Evolutionary conservation across 495 filamentous ascomycete genomes (phyloP).

Genomic region (Chaetomium cochliodes): DNA sequence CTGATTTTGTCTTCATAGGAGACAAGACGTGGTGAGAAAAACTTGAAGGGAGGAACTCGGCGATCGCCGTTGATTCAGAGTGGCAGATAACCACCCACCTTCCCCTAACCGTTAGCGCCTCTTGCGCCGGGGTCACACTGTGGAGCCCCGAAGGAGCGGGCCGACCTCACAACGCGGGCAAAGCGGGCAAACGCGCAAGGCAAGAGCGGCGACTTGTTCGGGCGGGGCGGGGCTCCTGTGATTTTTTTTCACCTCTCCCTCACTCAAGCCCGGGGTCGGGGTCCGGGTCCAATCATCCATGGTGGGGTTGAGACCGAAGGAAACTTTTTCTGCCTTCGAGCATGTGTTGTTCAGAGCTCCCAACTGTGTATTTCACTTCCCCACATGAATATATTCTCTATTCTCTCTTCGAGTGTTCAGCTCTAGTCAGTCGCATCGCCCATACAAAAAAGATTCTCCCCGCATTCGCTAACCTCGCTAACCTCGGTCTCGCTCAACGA

Average conservation of each 20-base stretch:
- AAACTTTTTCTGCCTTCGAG: constrained; percentile 20
- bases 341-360: not conserved
- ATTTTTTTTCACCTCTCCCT: constrained; percentile 6
- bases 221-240: constrained; percentile 23
- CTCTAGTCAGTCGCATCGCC: not conserved
- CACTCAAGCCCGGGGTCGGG: not conserved
- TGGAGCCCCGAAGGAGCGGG: not conserved
- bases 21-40: no score
- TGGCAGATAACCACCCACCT: constrained; percentile 3
- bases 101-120: constrained; percentile 18
- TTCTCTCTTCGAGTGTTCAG: not conserved
- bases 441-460: not conserved
- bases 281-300: not conserved
- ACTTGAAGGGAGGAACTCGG: not conserved
- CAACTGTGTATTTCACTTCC: not conserved
- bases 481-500: not conserved
- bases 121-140: not conserved
- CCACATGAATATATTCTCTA: not conserved
- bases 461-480: not conserved
- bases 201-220: not conserved
- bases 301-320: constrained; percentile 17
- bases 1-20: no score
- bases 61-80: constrained; percentile 2
- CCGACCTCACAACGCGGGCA: not conserved
- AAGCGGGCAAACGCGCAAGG: not conserved